Percentiles rank a stretch among this genome's conserved stretches.
Evolutionary conservation across 805 yeast species (phyloP).

Genomic region (Brettanomyces naardenensis): DNA sequence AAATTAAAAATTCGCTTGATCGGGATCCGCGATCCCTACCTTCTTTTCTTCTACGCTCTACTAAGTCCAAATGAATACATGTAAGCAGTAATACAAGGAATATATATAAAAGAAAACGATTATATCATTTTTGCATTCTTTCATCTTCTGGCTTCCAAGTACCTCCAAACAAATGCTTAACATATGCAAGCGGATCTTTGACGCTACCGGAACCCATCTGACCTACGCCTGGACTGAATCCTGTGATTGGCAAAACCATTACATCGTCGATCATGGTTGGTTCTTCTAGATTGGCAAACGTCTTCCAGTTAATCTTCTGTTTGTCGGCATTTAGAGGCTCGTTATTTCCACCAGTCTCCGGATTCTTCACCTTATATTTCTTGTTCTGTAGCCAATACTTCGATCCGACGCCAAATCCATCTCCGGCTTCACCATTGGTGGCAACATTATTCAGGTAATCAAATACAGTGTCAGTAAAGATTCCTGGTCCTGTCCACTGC

Average conservation of each 20-base stretch:
- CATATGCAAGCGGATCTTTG: slow-evolving; percentile 45
- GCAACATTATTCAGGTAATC: slow-evolving; percentile 64
- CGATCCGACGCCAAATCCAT: slow-evolving; percentile 28
- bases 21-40: too few relatives aligned
- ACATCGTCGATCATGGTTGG: slow-evolving; percentile 62
- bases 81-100: too few relatives aligned
- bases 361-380: slow-evolving; percentile 14
- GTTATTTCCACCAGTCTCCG: slow-evolving; percentile 15
- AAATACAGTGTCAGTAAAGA: slow-evolving; percentile 84
- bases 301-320: slow-evolving; percentile 45
- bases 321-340: slow-evolving; percentile 18
- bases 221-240: slow-evolving; percentile 61
- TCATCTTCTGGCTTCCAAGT: slow-evolving; percentile 44
- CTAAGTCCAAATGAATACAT: too few relatives aligned
- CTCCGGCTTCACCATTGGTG: slow-evolving; percentile 23
- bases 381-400: slow-evolving; percentile 16
- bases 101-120: too few relatives aligned
- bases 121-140: slow-evolving; percentile 6
- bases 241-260: slow-evolving; percentile 61
- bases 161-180: slow-evolving; percentile 57
- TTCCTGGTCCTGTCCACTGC: slow-evolving; percentile 97
- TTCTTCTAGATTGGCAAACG: slow-evolving; percentile 49
- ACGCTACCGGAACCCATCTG: slow-evolving; percentile 53
- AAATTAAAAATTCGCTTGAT: too few relatives aligned
- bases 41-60: too few relatives aligned